These are phyloP conservation scores for Fomitopsis pinicola DNA, from an alignment of 1,284 basidiomycete species.

Conservation along the genomic window DNA sequence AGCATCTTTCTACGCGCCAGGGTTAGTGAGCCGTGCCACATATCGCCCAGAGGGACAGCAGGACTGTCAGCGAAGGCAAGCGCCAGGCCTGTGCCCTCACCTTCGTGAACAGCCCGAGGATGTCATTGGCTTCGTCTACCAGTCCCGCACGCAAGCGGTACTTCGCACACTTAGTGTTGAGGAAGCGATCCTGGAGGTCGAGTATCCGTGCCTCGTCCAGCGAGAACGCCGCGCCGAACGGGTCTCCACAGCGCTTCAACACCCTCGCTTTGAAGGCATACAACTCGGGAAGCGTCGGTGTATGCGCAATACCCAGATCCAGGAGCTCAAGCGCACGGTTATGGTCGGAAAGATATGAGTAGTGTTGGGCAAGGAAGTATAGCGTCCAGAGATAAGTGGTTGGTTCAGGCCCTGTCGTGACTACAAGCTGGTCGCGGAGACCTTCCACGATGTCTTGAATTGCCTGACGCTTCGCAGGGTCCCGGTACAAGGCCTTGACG, in stretches of 20 bases:
- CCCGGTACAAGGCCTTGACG: constrained; percentile 80
- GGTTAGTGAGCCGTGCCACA: background rate
- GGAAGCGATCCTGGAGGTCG: constrained; percentile 93
- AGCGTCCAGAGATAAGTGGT: constrained; percentile 92
- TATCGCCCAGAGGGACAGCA: background rate
- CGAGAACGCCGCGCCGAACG: constrained; percentile 66
- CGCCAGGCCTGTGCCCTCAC: constrained; percentile 33
- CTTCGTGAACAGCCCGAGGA: constrained; percentile 88
- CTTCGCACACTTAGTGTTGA: constrained; percentile 94
- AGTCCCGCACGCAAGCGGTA: constrained; percentile 84
- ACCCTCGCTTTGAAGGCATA: constrained; percentile 82
- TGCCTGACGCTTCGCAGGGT: constrained; percentile 57
- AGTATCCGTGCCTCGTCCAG: constrained; percentile 84
- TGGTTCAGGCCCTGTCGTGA: constrained; percentile 49
- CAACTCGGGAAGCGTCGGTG: constrained; percentile 92
- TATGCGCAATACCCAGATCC: constrained; percentile 71
- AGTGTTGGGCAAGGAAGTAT: constrained; percentile 93
- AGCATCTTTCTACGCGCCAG: constrained; percentile 70
- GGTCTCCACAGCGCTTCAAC: constrained; percentile 86
- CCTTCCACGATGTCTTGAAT: constrained; percentile 75
- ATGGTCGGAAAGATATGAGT: constrained; percentile 62
- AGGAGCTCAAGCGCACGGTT: constrained; percentile 65
- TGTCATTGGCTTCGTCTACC: constrained; percentile 66
- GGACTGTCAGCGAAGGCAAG: background rate
- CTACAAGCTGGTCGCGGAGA: constrained; percentile 36